These are phyloP conservation scores for Cystobasidium ongulense DNA, from an alignment of 768 basidiomycete genomes.

Conservation along the genomic window DNA sequence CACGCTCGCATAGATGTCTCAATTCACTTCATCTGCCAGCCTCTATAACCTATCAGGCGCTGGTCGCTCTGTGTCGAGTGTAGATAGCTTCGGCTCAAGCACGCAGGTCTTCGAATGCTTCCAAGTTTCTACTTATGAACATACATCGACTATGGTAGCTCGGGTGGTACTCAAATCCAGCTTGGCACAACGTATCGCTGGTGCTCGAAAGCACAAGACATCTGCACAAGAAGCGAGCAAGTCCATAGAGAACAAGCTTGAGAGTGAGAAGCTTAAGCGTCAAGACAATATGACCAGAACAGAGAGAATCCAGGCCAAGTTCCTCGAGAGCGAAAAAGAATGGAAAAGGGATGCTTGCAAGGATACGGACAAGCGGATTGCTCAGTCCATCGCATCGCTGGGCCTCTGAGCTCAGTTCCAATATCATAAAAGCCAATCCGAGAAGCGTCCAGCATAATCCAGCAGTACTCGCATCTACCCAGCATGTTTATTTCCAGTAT, in stretches of 20 bases:
- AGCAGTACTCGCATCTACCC: too few species aligned
- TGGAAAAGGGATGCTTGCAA: slow-evolving; percentile 6
- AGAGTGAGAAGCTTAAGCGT: too few species aligned
- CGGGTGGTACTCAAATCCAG: slow-evolving; percentile 8
- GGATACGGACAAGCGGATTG: background rate
- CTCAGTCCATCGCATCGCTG: background rate
- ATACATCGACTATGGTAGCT: background rate
- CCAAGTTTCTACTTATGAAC: background rate
- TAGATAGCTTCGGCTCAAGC: background rate
- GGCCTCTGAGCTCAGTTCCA: background rate
- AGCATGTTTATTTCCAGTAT: too few species aligned
- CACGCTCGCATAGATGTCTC: background rate
- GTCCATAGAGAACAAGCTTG: background rate
- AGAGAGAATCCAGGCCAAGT: slow-evolving; percentile 10
- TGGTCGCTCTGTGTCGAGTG: background rate
- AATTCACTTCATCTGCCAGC: background rate
- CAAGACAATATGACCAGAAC: background rate
- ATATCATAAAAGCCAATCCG: too few species aligned
- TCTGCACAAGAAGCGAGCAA: background rate
- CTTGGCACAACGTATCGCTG: slow-evolving; percentile 1
- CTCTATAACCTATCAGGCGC: background rate
- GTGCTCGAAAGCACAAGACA: background rate
- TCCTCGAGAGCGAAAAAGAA: background rate
- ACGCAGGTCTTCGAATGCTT: background rate
- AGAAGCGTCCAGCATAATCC: too few species aligned